Evolutionary conservation across 2,329 filamentous ascomycete species (phyloP).

Genomic region (Hyphodiscus sp.): DNA sequence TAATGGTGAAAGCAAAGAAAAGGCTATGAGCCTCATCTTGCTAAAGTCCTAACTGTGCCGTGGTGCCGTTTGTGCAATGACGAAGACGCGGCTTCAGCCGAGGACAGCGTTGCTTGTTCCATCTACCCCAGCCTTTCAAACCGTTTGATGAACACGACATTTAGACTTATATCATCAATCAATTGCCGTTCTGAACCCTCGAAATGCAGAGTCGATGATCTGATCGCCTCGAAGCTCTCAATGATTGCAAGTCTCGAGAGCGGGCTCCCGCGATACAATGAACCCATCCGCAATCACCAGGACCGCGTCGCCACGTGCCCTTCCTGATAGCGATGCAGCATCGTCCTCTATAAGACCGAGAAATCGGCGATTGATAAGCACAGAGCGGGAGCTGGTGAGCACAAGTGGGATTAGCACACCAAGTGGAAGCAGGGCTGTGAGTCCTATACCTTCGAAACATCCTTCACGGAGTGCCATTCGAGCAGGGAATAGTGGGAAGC

Average conservation of each 20-base stretch:
- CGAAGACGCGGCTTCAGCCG: background rate
- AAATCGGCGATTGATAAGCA: constrained; percentile 24
- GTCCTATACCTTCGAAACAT: constrained; percentile 42
- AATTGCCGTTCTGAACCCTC: background rate
- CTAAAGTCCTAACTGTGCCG: too few species aligned
- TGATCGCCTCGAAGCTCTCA: background rate
- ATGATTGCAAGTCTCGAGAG: background rate
- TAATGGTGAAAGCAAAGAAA: too few species aligned
- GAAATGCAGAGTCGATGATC: background rate
- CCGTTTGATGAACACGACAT: background rate
- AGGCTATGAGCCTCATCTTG: too few species aligned
- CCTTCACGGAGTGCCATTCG: constrained; percentile 17
- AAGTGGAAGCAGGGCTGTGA: constrained; percentile 38
- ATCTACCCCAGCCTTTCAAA: background rate
- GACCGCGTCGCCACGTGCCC: background rate
- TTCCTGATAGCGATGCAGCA: background rate
- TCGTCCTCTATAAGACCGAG: constrained; percentile 21
- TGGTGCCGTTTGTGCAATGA: too few species aligned
- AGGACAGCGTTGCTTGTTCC: background rate
- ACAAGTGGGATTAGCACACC: constrained; percentile 30
- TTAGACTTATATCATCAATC: background rate
- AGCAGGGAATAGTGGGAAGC: constrained; percentile 2
- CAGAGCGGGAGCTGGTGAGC: constrained; percentile 27
- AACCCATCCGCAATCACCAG: background rate
- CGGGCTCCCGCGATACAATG: background rate